Percentiles rank a stretch among this genome's conserved stretches.
Evolutionary conservation across 1,139 yeast genomes (phyloP).

Genomic region (Zhuliangozyma blackwelliae): DNA sequence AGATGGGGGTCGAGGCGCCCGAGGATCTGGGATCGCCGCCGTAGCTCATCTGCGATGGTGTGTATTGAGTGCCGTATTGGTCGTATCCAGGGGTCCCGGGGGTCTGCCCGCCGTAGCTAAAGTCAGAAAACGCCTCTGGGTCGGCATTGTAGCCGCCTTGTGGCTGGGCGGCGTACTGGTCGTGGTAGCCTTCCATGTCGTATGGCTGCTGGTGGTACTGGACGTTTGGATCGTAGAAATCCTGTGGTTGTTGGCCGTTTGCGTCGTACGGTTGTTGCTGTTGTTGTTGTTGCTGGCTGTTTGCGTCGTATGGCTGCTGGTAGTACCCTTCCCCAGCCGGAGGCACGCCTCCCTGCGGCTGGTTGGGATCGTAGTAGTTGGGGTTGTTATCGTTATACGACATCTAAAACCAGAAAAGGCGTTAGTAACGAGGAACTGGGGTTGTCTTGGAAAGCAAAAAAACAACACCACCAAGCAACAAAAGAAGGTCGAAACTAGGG

Average conservation of each 20-base stretch:
- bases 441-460: too few species aligned
- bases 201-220: slow-evolving; percentile 49
- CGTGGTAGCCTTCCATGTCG: slow-evolving; percentile 47
- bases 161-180: slow-evolving; percentile 23
- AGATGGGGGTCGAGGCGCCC: slow-evolving; percentile 94
- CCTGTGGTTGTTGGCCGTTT: slow-evolving; percentile 29
- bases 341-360: slow-evolving; percentile 23
- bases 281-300: slow-evolving; percentile 19
- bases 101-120: slow-evolving; percentile 68
- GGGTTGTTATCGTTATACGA: slow-evolving; percentile 50
- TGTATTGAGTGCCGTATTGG: slow-evolving; percentile 75
- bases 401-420: slow-evolving; percentile 24
- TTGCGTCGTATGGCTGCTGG: slow-evolving; percentile 44
- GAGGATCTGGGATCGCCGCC: slow-evolving; percentile 76
- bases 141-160: slow-evolving; percentile 51
- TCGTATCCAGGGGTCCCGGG: slow-evolving; percentile 68
- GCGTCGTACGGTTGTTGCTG: slow-evolving; percentile 34
- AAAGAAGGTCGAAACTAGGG: too few species aligned
- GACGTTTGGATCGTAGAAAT: slow-evolving; percentile 45
- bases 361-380: slow-evolving; percentile 46
- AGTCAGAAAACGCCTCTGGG: slow-evolving; percentile 76
- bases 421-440: slow-evolving; percentile 15
- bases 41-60: slow-evolving; percentile 80
- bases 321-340: slow-evolving; percentile 38
- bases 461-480: too few species aligned